A percentile compares a stretch with the other conserved stretches of the same genome.
Evolutionary conservation across 2,329 filamentous ascomycete species (phyloP).

Genomic region (Fusarium falciforme): DNA sequence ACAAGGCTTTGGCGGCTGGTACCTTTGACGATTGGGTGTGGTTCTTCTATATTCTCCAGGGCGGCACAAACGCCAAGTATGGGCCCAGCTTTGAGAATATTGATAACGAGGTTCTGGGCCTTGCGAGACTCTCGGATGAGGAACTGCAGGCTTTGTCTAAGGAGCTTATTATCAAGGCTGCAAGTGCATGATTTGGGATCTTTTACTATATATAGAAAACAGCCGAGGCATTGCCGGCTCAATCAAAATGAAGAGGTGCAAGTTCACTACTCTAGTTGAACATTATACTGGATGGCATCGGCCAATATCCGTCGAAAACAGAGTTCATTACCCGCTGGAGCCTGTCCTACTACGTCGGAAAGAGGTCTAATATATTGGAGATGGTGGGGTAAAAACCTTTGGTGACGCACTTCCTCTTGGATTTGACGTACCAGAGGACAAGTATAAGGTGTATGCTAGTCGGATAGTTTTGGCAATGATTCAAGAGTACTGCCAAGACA

Average conservation of each 20-base stretch:
- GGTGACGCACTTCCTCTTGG: not conserved
- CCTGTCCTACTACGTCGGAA: too few species aligned
- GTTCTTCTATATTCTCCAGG: conserved; percentile 8
- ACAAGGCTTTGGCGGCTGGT: not conserved
- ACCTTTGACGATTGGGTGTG: conserved; percentile 6
- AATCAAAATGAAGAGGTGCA: not conserved
- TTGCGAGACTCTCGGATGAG: not conserved
- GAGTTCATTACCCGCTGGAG: not conserved
- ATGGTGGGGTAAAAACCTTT: not conserved
- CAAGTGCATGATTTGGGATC: not conserved
- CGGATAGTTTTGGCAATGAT: too few species aligned
- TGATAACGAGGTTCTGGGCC: conserved; percentile 2
- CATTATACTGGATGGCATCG: not conserved
- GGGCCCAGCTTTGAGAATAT: conserved; percentile 4
- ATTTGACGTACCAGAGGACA: not conserved
- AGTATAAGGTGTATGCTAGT: not conserved
- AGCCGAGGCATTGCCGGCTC: not conserved
- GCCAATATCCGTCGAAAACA: not conserved
- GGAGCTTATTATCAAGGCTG: not conserved
- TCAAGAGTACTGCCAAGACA: too few species aligned
- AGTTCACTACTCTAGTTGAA: not conserved
- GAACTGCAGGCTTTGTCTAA: not conserved
- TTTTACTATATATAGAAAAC: not conserved
- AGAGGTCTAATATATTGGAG: not conserved
- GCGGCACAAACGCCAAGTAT: conserved; percentile 6